These are phyloP conservation scores for Chlamydomonas sp. DNA, from an alignment of 139 green algal genomes.

Conservation along the genomic window DNA sequence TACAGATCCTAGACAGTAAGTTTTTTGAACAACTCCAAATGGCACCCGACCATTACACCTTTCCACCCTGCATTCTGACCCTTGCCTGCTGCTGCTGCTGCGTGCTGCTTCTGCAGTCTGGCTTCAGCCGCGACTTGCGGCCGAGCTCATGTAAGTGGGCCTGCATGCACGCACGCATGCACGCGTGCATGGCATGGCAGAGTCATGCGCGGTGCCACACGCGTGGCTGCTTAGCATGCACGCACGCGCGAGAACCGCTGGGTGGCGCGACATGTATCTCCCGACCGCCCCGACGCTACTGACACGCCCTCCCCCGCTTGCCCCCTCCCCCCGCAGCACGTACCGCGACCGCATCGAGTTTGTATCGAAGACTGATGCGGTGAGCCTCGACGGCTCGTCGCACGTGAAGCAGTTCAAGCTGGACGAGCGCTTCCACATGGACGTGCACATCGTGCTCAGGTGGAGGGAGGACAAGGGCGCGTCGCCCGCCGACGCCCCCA, in stretches of 20 bases:
- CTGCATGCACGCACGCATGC: background rate
- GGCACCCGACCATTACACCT: too few relatives aligned
- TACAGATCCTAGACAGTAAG: conserved; percentile 19
- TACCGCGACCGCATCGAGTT: conserved; percentile 5
- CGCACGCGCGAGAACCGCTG: background rate
- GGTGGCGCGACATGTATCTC: background rate
- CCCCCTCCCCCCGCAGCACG: background rate
- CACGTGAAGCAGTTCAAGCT: conserved; percentile 16
- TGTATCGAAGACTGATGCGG: background rate
- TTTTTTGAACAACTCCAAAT: too few relatives aligned
- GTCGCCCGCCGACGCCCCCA: background rate
- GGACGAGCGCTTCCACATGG: conserved; percentile 17
- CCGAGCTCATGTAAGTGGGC: conserved; percentile 1
- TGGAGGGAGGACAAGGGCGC: background rate
- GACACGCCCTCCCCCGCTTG: background rate
- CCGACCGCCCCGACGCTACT: background rate
- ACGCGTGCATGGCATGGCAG: too few relatives aligned
- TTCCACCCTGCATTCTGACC: too few relatives aligned
- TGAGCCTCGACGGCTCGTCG: background rate
- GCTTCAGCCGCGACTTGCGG: background rate
- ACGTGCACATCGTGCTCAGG: conserved; percentile 3
- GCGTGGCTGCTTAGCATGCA: background rate
- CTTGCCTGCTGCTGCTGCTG: too few relatives aligned
- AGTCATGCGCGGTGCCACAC: too few relatives aligned
- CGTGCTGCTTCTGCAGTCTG: too few relatives aligned